These are phyloP conservation scores for Solanum aculeatissimum DNA, from an alignment of 305 asterid species.

Conservation along the genomic window DNA sequence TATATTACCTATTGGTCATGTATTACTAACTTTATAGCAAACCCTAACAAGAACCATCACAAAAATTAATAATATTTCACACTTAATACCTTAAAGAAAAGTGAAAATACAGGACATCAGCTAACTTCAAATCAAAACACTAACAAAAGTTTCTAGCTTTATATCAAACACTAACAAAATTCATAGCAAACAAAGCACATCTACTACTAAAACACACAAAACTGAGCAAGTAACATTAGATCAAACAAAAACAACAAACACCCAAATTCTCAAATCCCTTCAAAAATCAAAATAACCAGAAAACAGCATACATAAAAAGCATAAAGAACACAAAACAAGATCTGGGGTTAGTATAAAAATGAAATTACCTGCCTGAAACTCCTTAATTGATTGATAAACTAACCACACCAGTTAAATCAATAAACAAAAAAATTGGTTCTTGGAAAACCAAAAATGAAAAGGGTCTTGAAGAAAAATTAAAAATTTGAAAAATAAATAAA, in stretches of 20 bases:
- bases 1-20: neutral
- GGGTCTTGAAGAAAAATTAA: neutral
- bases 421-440: neutral
- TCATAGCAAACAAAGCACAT: neutral
- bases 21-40: neutral
- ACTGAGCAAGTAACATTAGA: neutral
- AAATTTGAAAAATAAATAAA: neutral
- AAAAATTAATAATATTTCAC: neutral
- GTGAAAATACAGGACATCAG: neutral
- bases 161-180: neutral
- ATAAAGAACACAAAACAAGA: constrained; percentile 8
- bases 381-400: neutral
- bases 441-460: neutral
- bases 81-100: neutral
- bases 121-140: neutral
- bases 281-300: neutral
- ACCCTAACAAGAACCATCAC: neutral
- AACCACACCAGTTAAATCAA: neutral
- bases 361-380: neutral
- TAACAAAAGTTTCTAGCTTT: neutral
- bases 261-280: neutral
- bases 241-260: neutral
- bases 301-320: neutral
- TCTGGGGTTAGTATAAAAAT: constrained; percentile 4
- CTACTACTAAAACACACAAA: neutral